Percentiles rank a stretch among this genome's conserved stretches.
Conservation (phyloP, 148 eudicot genomes). For the Rhododendron vialii region DNA sequence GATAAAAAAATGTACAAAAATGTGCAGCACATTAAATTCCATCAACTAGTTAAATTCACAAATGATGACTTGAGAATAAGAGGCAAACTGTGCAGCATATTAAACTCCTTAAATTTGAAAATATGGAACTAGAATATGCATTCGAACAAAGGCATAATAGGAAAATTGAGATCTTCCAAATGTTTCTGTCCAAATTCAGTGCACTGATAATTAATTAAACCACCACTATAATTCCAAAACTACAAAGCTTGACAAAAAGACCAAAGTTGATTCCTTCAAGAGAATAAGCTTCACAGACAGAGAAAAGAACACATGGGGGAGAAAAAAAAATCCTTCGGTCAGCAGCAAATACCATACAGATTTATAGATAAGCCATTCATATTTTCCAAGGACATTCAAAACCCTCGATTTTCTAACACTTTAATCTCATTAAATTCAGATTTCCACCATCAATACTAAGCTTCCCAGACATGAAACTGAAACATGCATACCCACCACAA, state of each 20-base stretch:
- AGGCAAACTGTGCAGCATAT: too few species aligned
- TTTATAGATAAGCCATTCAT: too few species aligned
- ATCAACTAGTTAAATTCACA: neutral
- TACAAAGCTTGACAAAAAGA: too few species aligned
- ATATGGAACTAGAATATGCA: too few species aligned
- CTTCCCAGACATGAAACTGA: neutral
- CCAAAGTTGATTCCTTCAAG: too few species aligned
- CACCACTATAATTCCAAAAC: too few species aligned
- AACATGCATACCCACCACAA: neutral
- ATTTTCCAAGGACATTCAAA: too few species aligned
- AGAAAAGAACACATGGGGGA: too few species aligned
- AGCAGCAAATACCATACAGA: neutral
- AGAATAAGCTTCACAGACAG: too few species aligned
- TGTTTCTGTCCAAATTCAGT: neutral
- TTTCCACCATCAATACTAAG: too few species aligned
- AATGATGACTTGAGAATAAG: too few species aligned
- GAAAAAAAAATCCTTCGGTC: neutral
- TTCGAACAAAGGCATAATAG: neutral
- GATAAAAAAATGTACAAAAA: neutral
- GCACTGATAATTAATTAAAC: neutral
- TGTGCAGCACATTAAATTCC: neutral
- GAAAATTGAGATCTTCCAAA: neutral
- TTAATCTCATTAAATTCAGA: neutral
- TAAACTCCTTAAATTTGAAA: too few species aligned
- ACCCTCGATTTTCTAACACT: neutral